Conservation (phyloP, 1,139 yeast species). For the Yamadazyma triangularis region DNA sequence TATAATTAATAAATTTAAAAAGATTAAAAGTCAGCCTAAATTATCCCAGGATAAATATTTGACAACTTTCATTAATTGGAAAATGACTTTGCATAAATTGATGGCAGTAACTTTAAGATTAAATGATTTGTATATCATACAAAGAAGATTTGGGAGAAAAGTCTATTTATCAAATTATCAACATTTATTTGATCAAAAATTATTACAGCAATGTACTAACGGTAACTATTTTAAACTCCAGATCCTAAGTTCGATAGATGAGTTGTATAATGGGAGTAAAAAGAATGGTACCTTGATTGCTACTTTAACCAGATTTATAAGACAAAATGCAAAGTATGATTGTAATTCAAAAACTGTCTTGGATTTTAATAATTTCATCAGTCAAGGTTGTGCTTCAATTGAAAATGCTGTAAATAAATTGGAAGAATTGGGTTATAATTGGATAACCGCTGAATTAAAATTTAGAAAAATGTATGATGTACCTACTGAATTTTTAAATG, state of each 20-base stretch:
- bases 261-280: slow-evolving; percentile 40
- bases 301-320: slow-evolving; percentile 43
- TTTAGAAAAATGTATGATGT: slow-evolving; percentile 32
- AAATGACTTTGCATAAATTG: slow-evolving; percentile 39
- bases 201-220: slow-evolving; percentile 20
- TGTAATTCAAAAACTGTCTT: slow-evolving; percentile 31
- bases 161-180: slow-evolving; percentile 37
- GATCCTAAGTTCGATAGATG: slow-evolving; percentile 35
- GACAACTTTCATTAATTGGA: slow-evolving; percentile 20
- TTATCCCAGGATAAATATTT: slow-evolving; percentile 8
- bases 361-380: slow-evolving; percentile 37
- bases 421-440: slow-evolving; percentile 30
- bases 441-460: slow-evolving; percentile 34
- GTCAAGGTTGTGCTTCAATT: slow-evolving; percentile 25
- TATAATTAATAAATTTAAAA: slow-evolving; percentile 17
- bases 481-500: slow-evolving; percentile 17
- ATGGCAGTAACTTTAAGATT: slow-evolving; percentile 42
- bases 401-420: slow-evolving; percentile 21
- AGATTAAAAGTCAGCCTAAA: slow-evolving; percentile 16
- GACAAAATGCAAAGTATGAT: slow-evolving; percentile 39
- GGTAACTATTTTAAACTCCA: slow-evolving; percentile 21
- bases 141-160: slow-evolving; percentile 43
- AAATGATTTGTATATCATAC: slow-evolving; percentile 42
- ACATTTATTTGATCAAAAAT: slow-evolving; percentile 38
- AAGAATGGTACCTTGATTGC: slow-evolving; percentile 53